A percentile compares a stretch with the other conserved stretches of the same genome.
Conservation (phyloP, 2,329 filamentous ascomycete genomes). For the Epichloe festucae region DNA sequence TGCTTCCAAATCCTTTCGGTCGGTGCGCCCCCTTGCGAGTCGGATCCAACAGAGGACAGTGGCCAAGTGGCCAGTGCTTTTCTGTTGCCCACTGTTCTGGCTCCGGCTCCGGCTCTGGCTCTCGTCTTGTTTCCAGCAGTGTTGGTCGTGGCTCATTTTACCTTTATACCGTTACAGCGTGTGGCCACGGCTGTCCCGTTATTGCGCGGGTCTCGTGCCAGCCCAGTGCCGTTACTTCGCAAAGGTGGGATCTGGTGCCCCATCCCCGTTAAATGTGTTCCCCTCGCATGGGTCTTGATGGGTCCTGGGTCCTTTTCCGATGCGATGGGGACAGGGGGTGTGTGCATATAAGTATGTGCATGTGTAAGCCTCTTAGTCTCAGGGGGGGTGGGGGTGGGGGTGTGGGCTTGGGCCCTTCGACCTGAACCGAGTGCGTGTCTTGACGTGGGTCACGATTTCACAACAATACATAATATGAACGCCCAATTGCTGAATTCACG, state of each 20-base stretch:
- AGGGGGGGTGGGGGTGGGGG: background rate
- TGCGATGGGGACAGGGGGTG: slow-evolving; percentile 3
- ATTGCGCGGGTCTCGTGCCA: background rate
- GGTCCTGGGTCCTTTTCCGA: slow-evolving; percentile 3
- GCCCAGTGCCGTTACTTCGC: background rate
- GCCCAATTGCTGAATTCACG: background rate
- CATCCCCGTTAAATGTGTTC: slow-evolving; percentile 2
- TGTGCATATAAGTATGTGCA: background rate
- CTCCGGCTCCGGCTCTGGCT: background rate
- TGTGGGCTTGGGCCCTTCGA: background rate
- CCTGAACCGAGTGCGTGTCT: background rate
- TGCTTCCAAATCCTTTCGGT: background rate
- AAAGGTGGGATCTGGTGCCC: background rate
- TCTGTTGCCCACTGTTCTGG: background rate
- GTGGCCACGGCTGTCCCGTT: slow-evolving; percentile 1
- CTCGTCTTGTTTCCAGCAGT: background rate
- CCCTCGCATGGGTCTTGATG: slow-evolving; percentile 1
- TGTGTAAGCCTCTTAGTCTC: background rate
- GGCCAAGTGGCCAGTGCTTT: background rate
- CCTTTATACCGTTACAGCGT: background rate
- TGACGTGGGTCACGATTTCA: background rate
- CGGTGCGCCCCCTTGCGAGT: background rate
- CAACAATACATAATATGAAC: background rate
- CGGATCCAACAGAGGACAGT: background rate
- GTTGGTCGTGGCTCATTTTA: background rate